phyloP scores from a whole-genome alignment of 768 basidiomycete species.

The Panaeolus papilionaceus region DNA sequence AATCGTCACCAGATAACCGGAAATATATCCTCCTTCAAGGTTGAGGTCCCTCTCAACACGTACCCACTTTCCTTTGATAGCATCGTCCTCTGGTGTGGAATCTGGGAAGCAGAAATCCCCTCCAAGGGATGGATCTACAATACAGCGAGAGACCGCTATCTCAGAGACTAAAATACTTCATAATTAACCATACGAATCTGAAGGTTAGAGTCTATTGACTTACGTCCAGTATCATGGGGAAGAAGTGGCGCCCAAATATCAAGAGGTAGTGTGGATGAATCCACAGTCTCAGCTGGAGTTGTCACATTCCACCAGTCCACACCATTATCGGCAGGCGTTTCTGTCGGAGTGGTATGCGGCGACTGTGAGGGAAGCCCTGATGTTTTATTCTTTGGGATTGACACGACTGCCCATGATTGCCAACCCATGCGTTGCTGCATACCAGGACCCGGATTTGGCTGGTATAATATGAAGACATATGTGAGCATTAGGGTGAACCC shows the following conservation, averaged over 20 bases:
- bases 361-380: constrained; percentile 17
- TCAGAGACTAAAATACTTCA: constrained; percentile 69
- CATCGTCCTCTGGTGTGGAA: constrained; percentile 74
- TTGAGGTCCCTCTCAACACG: constrained; percentile 86
- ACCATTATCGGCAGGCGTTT: constrained; percentile 22
- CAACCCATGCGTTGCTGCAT: constrained; percentile 78
- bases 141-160: constrained; percentile 73
- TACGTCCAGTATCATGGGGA: constrained; percentile 78
- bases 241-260: constrained; percentile 82
- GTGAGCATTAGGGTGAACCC: constrained; percentile 76
- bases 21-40: constrained; percentile 57
- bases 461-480: constrained; percentile 82
- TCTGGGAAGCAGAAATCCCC: constrained; percentile 71
- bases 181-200: constrained; percentile 12
- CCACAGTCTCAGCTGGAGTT: constrained; percentile 44
- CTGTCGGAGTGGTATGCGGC: constrained; percentile 20
- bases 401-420: constrained; percentile 85
- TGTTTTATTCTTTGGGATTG: constrained; percentile 31
- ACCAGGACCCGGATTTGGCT: constrained; percentile 78
- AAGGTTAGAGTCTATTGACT: constrained; percentile 34
- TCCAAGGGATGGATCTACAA: constrained; percentile 62
- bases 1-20: constrained; percentile 60
- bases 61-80: constrained; percentile 88
- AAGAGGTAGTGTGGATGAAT: constrained; percentile 75
- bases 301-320: constrained; percentile 80